Evolutionary conservation across 805 yeast genomes (phyloP), one percentile per base, ranked within the genome.

Genomic region (Saturnispora gosingensis): DNA sequence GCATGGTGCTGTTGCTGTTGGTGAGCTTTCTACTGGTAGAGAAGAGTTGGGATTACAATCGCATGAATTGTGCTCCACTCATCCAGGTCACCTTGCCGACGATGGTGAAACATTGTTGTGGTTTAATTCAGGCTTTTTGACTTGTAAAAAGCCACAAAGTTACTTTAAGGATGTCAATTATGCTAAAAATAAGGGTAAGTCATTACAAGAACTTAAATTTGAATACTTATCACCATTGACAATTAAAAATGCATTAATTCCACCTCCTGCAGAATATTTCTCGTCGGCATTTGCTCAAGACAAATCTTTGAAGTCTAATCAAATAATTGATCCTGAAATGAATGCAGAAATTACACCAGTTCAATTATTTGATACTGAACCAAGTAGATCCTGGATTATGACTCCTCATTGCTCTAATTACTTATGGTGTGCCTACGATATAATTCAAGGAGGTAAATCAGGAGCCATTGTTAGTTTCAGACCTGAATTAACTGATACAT

Each of bases 101-200:
- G 82, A 78, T 61, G 65, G 72, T 48, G 71, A 67, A 43, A 70
- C 78, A 0, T 62, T 81, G 46, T 59, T 82, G 3, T 84, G 89
- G 88, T 72, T 83, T 45, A 83, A 84, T 59, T 83, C 88, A 16
- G 91, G 91, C 0, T 74, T 82, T 62, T 70, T 73, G 46, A 77
- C 72, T 47, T 84, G 89, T 65, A 78, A 78, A 56, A 68, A 74
- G 53, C 67, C 68, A 20, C 66, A 70, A 34, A 66, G 70, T 18
- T 73, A 72, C 40, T 61, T 61, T 44, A 67, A 66, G 25, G 76
- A 73, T 58, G 66, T 69, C 46, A 63, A 65, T 43, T 63, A 54
- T 52, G 65, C 62, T 38, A 58, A 64, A 51, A 61, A 65, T 49
- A 51, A 56, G 20, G 66, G 56, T 20, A 57, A 58, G 32, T 36